phyloP scores from a whole-genome alignment of 345 rosid species.

The Gossypium longicalyx region DNA sequence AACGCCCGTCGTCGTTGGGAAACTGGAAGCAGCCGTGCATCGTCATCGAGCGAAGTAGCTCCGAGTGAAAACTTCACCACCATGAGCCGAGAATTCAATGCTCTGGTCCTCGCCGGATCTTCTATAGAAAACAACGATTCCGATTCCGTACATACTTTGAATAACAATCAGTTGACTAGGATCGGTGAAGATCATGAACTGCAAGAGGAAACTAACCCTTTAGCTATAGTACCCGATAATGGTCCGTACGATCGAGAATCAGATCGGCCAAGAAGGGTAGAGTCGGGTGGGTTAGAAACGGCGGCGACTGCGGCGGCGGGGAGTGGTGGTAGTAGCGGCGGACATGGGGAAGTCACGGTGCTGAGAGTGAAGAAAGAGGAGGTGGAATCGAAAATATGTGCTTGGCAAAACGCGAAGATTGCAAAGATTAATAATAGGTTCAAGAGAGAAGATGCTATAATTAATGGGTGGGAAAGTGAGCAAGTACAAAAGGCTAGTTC shows the following conservation, averaged over 20 bases:
- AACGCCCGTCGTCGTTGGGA: slow-evolving; percentile 45
- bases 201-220: slow-evolving; percentile 64
- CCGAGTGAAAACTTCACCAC: slow-evolving; percentile 77
- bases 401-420: slow-evolving; percentile 89
- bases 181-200: slow-evolving; percentile 57
- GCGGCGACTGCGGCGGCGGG: slow-evolving; percentile 3
- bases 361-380: slow-evolving; percentile 90
- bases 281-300: slow-evolving; percentile 8
- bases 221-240: slow-evolving; percentile 78
- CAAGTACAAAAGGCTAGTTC: slow-evolving; percentile 72
- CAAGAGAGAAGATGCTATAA: slow-evolving; percentile 89
- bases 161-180: slow-evolving; percentile 39
- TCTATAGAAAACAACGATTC: slow-evolving; percentile 33
- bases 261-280: slow-evolving; percentile 20
- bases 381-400: slow-evolving; percentile 84
- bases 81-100: slow-evolving; percentile 92
- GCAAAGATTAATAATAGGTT: slow-evolving; percentile 86
- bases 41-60: slow-evolving; percentile 43
- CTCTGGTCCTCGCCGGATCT: slow-evolving; percentile 85
- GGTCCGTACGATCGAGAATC: slow-evolving; percentile 27
- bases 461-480: slow-evolving; percentile 87
- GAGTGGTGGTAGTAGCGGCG: slow-evolving; percentile 16
- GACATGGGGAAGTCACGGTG: slow-evolving; percentile 43
- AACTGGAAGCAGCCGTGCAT: slow-evolving; percentile 41
- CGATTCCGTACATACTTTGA: slow-evolving; percentile 3